Evolutionary conservation across 257 asterid species (phyloP), one percentile per base, ranked within the genome.

Genomic region (Primulina huaijiensis): DNA sequence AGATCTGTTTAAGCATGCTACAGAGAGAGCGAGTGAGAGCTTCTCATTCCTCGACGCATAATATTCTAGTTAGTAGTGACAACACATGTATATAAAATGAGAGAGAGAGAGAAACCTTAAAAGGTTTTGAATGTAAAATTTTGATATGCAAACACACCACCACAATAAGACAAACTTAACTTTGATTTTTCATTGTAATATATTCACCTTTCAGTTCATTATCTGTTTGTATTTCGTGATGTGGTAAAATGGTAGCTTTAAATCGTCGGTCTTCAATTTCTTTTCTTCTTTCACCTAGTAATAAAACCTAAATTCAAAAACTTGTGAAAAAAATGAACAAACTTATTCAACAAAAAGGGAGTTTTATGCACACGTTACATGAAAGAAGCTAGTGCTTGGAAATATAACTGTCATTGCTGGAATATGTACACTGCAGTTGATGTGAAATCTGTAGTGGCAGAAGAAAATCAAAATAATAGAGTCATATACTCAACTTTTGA

Each of bases 1-100:
- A 74, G 78, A 31, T 69, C 89, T 3, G 95, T 87, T 34, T 88
- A 77, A 82, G 72, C 6, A 0, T 52, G 9, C 19, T 50, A 6
- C 38, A 50, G 7, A 50, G 20, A 16, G 21, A 50, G 55, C 14
- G n/a, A 43, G 55, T 0, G 55, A 50, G 57, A 16, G 57, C 57
- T 50, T 50, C 57, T 50, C 57, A 6, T 50, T 43, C 57, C 57
- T 50, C 21, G 19, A 50, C 57, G 16, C 20, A 50, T 50, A 50
- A 16, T 50, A 50, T 4, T 16, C 57, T 5, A 50, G 57, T 50
- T 50, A 50, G 57, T 14, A 4, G 8, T 50, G 20, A 50, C 21
- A 50, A 50, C 57, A 50, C 57, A 16, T 50, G 57, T 50, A 50
- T 5, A 50, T 50, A 50, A 14, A 12, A 50, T 17, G 57, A 50